These are phyloP conservation scores for Dendrobium officinale DNA, from an alignment of 106 monocot species.

Conservation along the genomic window DNA sequence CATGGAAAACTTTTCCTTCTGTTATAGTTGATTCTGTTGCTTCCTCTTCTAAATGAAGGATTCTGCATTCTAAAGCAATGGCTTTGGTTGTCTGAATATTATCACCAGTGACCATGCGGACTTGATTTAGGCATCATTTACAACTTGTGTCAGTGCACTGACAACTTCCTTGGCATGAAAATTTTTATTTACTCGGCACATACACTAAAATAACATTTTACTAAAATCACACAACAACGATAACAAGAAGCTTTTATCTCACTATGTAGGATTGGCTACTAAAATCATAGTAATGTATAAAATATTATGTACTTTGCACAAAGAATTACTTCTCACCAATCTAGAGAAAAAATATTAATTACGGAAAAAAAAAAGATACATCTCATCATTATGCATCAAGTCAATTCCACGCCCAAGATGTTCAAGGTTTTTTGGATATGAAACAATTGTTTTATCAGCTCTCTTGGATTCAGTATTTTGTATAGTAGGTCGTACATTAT, in stretches of 20 bases:
- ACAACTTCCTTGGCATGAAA: background rate
- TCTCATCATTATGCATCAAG: too few relatives aligned
- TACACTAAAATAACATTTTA: background rate
- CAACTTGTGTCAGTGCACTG: background rate
- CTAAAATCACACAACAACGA: background rate
- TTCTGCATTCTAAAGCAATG: constrained; percentile 46
- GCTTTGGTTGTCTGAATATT: constrained; percentile 27
- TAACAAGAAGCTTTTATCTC: too few relatives aligned
- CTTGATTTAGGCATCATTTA: constrained; percentile 35
- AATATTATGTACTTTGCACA: background rate
- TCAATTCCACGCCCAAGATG: too few relatives aligned
- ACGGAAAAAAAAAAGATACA: too few relatives aligned
- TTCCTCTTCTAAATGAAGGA: constrained; percentile 48
- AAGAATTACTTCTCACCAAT: background rate
- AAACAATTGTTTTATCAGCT: too few relatives aligned
- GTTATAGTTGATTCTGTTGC: constrained; percentile 52
- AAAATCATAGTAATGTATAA: background rate
- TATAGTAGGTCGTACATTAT: too few relatives aligned
- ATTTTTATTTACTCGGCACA: background rate
- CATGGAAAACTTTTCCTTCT: constrained; percentile 81
- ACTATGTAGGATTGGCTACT: too few relatives aligned
- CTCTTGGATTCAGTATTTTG: too few relatives aligned
- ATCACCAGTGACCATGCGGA: constrained; percentile 42
- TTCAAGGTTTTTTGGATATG: too few relatives aligned
- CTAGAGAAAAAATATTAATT: too few relatives aligned